Conservation (phyloP, 345 rosid species). For the rapeseed (Brassica napus) region DNA sequence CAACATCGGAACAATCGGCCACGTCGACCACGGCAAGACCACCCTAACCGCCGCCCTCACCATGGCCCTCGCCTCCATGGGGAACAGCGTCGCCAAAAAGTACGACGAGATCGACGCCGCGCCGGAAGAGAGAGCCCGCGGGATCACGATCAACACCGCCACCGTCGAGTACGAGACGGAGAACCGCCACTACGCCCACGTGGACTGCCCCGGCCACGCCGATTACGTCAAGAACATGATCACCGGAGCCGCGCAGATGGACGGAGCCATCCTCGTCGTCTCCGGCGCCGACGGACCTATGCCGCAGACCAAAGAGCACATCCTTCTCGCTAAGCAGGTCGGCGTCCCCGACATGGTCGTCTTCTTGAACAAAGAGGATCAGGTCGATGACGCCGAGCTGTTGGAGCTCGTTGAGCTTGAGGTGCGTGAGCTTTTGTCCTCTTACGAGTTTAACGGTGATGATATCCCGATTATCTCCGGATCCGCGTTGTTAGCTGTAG, state of each 20-base stretch:
- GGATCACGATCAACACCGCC: constrained; percentile 91
- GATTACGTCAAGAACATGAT: constrained; percentile 94
- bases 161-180: constrained; percentile 93
- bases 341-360: constrained; percentile 94
- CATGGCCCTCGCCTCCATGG: constrained; percentile 82
- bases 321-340: constrained; percentile 81
- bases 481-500: constrained; percentile 81
- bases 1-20: constrained; percentile 92
- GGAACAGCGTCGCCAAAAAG: constrained; percentile 70
- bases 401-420: constrained; percentile 90
- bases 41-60: constrained; percentile 87
- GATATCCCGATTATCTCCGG: constrained; percentile 85
- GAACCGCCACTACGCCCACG: constrained; percentile 89
- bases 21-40: constrained; percentile 96
- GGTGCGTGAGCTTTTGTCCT: constrained; percentile 85
- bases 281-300: constrained; percentile 90
- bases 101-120: constrained; percentile 97
- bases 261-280: constrained; percentile 84
- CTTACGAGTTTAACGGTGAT: constrained; percentile 84
- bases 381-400: constrained; percentile 87
- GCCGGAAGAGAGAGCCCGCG: constrained; percentile 90
- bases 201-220: constrained; percentile 91
- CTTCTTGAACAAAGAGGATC: constrained; percentile 88
- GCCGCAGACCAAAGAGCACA: constrained; percentile 94
- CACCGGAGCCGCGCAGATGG: constrained; percentile 89